These are phyloP conservation scores for Chalciporus sphaerocephalus DNA, from an alignment of 768 basidiomycete species.

Conservation along the genomic window DNA sequence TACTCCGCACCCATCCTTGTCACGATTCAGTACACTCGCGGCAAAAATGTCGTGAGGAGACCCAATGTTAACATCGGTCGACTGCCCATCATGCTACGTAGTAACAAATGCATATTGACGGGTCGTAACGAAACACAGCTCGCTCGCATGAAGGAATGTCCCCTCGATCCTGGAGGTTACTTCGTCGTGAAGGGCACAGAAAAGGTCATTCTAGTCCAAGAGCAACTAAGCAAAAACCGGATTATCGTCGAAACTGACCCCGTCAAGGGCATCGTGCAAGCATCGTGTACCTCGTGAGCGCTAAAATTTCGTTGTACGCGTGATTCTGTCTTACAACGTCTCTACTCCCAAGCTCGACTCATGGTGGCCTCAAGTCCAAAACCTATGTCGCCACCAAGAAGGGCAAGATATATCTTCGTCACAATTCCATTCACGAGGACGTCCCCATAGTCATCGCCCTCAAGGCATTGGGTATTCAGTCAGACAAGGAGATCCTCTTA, in stretches of 20 bases:
- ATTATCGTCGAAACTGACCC: conserved; percentile 96
- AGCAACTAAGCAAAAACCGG: conserved; percentile 97
- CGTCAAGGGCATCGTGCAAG: conserved; percentile 86
- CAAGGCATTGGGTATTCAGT: conserved; percentile 93
- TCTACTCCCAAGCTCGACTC: conserved; percentile 58
- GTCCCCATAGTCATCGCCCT: conserved; percentile 94
- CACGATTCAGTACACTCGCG: conserved; percentile 91
- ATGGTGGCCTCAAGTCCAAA: conserved; percentile 88
- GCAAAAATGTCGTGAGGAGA: conserved; percentile 80
- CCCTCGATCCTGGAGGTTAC: conserved; percentile 98
- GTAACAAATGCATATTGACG: conserved; percentile 89
- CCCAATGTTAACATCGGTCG: conserved; percentile 84
- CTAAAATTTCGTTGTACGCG: neutral
- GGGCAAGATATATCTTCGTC: conserved; percentile 90
- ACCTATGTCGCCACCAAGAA: conserved; percentile 97
- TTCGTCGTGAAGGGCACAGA: conserved; percentile 99
- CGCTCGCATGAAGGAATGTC: conserved; percentile 95
- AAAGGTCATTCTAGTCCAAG: conserved; percentile 98
- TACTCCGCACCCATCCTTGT: conserved; percentile 93
- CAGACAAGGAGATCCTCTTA: conserved; percentile 95
- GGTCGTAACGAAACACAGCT: conserved; percentile 73
- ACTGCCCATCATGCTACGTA: conserved; percentile 93
- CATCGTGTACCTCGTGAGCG: conserved; percentile 92
- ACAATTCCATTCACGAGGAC: conserved; percentile 96
- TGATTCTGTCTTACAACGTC: conserved; percentile 8